A percentile compares a stretch with the other conserved stretches of the same genome.
These are phyloP conservation scores for Magnaporthiopsis incrustans DNA, from an alignment of 2,329 filamentous ascomycete genomes.

Conservation along the genomic window DNA sequence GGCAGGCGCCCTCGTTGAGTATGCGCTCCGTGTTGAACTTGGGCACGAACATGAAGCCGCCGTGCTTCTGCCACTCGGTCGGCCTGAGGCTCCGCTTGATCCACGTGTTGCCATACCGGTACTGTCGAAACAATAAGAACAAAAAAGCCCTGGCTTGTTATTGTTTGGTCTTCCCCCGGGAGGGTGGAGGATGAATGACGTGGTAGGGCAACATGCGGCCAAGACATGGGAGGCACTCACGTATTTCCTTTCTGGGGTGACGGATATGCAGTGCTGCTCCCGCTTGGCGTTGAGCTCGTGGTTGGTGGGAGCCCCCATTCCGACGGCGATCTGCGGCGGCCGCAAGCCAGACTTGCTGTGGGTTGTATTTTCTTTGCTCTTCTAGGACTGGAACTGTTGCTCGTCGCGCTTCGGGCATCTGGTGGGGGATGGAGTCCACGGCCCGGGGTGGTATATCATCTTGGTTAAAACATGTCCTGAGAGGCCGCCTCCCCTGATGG, in stretches of 20 bases:
- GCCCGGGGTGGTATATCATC: not conserved
- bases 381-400: not conserved
- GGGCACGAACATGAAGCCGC: slow-evolving; percentile 21
- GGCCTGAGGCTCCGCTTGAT: slow-evolving; percentile 24
- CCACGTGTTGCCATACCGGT: slow-evolving; percentile 18
- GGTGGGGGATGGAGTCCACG: not conserved
- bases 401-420: no score
- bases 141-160: not conserved
- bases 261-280: slow-evolving; percentile 9
- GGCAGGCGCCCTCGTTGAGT: slow-evolving; percentile 21
- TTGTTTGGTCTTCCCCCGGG: slow-evolving; percentile 1
- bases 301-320: slow-evolving; percentile 10
- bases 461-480: not conserved
- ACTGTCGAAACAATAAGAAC: slow-evolving; percentile 13
- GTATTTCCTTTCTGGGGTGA: slow-evolving; percentile 11
- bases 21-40: slow-evolving; percentile 20
- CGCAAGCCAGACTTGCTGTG: not conserved
- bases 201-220: not conserved
- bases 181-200: not conserved
- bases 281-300: slow-evolving; percentile 9
- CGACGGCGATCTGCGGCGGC: not conserved
- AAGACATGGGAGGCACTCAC: not conserved
- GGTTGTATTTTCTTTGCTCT: not conserved
- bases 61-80: slow-evolving; percentile 20
- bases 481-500: not conserved